Conservation (phyloP, 2,329 filamentous ascomycete genomes). For the Talaromyces islandicus region DNA sequence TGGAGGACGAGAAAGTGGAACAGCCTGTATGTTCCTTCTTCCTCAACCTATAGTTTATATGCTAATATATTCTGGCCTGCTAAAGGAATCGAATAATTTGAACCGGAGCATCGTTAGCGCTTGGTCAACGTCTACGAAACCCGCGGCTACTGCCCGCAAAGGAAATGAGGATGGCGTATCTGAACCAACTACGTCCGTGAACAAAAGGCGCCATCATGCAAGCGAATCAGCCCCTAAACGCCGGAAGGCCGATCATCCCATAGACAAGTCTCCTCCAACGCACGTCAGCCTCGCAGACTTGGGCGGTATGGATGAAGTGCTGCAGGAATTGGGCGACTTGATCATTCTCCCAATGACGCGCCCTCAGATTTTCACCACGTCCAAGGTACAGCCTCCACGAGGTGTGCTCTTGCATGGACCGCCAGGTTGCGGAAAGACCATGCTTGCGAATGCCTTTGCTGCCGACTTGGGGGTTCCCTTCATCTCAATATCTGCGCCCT, state of each 20-base stretch:
- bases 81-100: conserved; percentile 54
- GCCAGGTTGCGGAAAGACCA: conserved; percentile 80
- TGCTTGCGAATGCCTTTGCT: conserved; percentile 74
- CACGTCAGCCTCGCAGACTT: conserved; percentile 65
- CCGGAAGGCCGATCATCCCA: conserved; percentile 51
- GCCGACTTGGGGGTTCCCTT: conserved; percentile 70
- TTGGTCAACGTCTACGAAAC: conserved; percentile 44
- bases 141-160: conserved; percentile 19
- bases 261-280: conserved; percentile 60
- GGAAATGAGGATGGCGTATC: conserved; percentile 19
- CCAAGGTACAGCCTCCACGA: conserved; percentile 63
- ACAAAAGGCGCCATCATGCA: conserved; percentile 55
- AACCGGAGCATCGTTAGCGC: conserved; percentile 59
- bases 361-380: conserved; percentile 59
- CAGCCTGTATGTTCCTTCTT: background rate
- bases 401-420: conserved; percentile 77
- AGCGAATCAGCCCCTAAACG: conserved; percentile 64
- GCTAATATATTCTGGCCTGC: background rate
- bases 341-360: conserved; percentile 67
- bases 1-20: conserved; percentile 35
- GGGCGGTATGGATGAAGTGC: conserved; percentile 69
- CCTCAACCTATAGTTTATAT: background rate
- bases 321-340: conserved; percentile 62
- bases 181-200: conserved; percentile 25
- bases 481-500: conserved; percentile 74